These are phyloP conservation scores for Termitomyces sp. DNA, from an alignment of 768 basidiomycete species.

Conservation along the genomic window DNA sequence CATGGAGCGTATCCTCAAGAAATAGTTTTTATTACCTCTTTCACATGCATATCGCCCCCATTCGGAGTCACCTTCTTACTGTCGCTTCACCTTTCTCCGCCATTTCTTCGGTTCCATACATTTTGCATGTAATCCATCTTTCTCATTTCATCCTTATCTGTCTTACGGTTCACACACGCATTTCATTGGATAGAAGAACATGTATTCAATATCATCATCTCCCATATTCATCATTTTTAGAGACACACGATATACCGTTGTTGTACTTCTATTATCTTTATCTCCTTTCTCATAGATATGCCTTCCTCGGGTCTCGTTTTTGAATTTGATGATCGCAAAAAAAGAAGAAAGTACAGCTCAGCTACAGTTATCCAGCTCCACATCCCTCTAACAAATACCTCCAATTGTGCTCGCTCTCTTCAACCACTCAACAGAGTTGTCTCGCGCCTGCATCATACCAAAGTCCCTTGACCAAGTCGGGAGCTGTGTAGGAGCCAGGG, in stretches of 20 bases:
- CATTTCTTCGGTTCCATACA: not conserved
- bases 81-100: not conserved
- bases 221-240: not conserved
- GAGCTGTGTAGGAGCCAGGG: too few species aligned
- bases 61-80: not conserved
- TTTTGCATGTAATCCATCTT: not conserved
- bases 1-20: conserved; percentile 57
- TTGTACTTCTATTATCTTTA: conserved; percentile 6
- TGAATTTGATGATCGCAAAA: not conserved
- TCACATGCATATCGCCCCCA: not conserved
- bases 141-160: not conserved
- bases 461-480: too few species aligned
- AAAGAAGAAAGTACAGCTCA: too few species aligned
- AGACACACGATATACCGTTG: conserved; percentile 4
- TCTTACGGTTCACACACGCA: not conserved
- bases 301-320: not conserved
- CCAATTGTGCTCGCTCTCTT: too few species aligned
- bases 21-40: not conserved
- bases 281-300: not conserved
- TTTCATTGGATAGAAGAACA: conserved; percentile 11
- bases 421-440: too few species aligned
- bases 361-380: not conserved
- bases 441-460: too few species aligned
- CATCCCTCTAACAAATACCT: too few species aligned
- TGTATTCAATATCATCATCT: conserved; percentile 5